A percentile compares a stretch with the other conserved stretches of the same genome.
phyloP scores from a whole-genome alignment of 2,329 filamentous ascomycete species.

The Colletotrichum viniferum region DNA sequence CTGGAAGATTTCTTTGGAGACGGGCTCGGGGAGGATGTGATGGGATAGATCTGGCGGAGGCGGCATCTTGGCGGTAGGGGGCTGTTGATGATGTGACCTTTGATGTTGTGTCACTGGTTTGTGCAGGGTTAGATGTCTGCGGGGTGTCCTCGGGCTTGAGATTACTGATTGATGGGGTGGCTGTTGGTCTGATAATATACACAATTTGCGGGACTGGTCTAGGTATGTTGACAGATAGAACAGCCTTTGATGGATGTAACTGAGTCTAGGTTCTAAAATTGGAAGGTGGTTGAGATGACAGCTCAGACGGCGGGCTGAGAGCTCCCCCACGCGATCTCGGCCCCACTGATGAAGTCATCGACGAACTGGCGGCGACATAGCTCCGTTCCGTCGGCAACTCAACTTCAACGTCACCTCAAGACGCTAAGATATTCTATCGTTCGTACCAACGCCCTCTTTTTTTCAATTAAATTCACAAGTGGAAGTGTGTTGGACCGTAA shows the following conservation, averaged over 20 bases:
- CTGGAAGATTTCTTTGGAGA: conserved; percentile 35
- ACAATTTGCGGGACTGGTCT: not conserved
- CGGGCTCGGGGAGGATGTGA: conserved; percentile 34
- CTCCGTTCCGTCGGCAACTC: not conserved
- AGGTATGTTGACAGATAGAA: not conserved
- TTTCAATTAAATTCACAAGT: not conserved
- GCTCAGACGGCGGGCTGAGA: not conserved
- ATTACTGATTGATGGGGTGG: not conserved
- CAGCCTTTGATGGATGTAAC: not conserved
- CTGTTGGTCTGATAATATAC: not conserved
- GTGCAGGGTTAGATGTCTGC: not conserved
- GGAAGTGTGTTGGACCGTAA: not conserved
- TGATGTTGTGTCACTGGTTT: not conserved
- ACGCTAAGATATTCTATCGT: not conserved
- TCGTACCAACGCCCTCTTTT: not conserved
- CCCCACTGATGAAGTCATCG: conserved; percentile 4
- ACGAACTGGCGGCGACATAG: not conserved
- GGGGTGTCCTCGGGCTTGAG: not conserved
- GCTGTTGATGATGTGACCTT: not conserved
- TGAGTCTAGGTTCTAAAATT: not conserved
- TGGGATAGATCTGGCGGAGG: conserved; percentile 32
- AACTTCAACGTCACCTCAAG: not conserved
- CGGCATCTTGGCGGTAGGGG: conserved; percentile 5
- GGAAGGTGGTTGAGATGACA: not conserved
- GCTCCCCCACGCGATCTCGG: not conserved